Base-by-base conservation (phyloP, 208 protist genomes). In the Borovskyia barvae region DNA sequence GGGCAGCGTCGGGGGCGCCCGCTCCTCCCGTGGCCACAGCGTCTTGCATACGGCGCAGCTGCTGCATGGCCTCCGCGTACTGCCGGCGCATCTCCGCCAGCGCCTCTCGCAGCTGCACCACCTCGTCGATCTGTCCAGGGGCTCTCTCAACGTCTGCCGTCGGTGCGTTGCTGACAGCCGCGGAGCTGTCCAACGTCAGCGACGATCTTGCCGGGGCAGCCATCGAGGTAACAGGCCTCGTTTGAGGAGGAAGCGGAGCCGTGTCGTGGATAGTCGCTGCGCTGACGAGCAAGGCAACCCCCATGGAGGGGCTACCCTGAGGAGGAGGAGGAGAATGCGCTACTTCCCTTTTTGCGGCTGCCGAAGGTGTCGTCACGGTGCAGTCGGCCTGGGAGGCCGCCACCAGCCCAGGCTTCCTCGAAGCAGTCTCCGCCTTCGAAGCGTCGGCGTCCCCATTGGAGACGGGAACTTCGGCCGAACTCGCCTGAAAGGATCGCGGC, bases 11-110 rank as follows among this genome's bases (percentile, higher is more conserved):
- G 14, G 12, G 17, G 1, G 24, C 5, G 26, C 35, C 29, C 7
- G 33, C 2, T 8, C 24, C 50, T 2, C 20, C 25, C 5, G 52
- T 22, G 25, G 0, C 19, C 2, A n/a, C 11, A 4, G 4, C n/a
- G 11, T 50, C 25, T 28, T 64, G 54, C 55, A 71, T 63, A 7
- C 19, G 20, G 0, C 25, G 53, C n/a, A 71, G 37, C 3, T 71
- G 64, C 5, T 58, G 47, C 15, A 64, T 19, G 12, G 64, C 55
- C 3, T 32, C 3, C 5, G 29, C 54, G 55, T 71, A 71, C 33
- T 71, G 55, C 6, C 33, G 30, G 2, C 56, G 70, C 45, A 71
- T 49, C 19, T 29, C 37, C 11, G 46, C 42, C 42, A 75, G 41
- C 37, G 74, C 58, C 6, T 22, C 39, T 7, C 56, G 53, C 36